A percentile compares a stretch with the other conserved stretches of the same genome.
phyloP scores from a whole-genome alignment of 2,329 filamentous ascomycete genomes.

The Magnaporthiopsis rhizophila region DNA sequence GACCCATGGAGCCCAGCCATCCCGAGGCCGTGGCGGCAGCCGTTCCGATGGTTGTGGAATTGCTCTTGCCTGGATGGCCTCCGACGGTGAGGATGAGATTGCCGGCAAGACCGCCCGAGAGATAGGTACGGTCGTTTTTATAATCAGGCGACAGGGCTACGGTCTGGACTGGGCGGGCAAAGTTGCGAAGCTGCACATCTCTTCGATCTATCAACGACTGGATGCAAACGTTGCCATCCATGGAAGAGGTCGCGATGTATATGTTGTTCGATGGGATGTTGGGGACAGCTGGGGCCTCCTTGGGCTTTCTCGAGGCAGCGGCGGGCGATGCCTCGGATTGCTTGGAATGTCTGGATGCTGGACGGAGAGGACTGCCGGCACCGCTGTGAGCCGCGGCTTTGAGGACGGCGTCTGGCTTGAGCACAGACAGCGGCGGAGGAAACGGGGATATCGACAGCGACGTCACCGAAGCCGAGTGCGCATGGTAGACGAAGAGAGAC shows the following conservation, averaged over 20 bases:
- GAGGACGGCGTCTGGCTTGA: conserved; percentile 31
- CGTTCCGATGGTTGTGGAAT: conserved; percentile 79
- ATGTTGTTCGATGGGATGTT: conserved; percentile 82
- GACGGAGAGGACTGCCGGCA: conserved; percentile 23
- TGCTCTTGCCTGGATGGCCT: conserved; percentile 70
- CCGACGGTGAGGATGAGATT: conserved; percentile 81
- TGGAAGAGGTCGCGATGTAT: conserved; percentile 85
- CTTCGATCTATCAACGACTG: conserved; percentile 79
- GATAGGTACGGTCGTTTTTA: conserved; percentile 77
- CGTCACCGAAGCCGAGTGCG: conserved; percentile 86
- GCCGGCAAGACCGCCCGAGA: conserved; percentile 85
- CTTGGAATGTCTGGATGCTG: conserved; percentile 29
- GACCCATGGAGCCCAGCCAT: conserved; percentile 83
- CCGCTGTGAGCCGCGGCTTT: conserved; percentile 27
- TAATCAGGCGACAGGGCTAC: conserved; percentile 94
- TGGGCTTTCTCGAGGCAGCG: conserved; percentile 41
- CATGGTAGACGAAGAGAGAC: conserved; percentile 77
- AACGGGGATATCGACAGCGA: conserved; percentile 85
- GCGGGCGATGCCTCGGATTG: conserved; percentile 39
- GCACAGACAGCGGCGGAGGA: conserved; percentile 46
- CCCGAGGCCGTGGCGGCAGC: conserved; percentile 76
- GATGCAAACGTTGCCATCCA: conserved; percentile 92
- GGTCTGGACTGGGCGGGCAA: conserved; percentile 83
- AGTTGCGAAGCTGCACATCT: conserved; percentile 87
- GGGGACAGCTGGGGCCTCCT: conserved; percentile 50